Evolutionary conservation across 2,329 filamentous ascomycete species (phyloP).

Genomic region (Penicillium sp.): DNA sequence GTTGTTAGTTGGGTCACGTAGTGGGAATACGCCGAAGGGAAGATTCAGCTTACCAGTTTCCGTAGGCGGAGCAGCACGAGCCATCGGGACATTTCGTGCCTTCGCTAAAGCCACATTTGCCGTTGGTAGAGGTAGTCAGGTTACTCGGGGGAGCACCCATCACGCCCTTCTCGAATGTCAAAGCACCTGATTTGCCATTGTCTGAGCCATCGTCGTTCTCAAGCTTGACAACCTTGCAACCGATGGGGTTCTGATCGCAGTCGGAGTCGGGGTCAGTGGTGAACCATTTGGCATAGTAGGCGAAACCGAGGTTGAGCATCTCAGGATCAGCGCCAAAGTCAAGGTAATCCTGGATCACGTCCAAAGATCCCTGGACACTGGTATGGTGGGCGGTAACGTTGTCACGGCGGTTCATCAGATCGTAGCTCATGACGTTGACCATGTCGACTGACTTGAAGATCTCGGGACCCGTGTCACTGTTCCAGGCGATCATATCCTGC

Average conservation of each 20-base stretch:
- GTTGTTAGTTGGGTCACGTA: conserved; percentile 6
- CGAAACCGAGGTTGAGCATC: conserved; percentile 65
- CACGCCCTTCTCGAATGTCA: conserved; percentile 49
- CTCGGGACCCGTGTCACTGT: conserved; percentile 52
- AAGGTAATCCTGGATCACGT: conserved; percentile 59
- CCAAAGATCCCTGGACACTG: conserved; percentile 56
- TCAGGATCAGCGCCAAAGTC: conserved; percentile 53
- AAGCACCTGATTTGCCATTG: conserved; percentile 50
- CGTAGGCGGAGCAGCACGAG: conserved; percentile 37
- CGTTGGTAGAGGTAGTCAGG: conserved; percentile 28
- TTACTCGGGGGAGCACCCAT: conserved; percentile 24
- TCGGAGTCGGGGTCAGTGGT: conserved; percentile 50
- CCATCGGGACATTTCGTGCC: conserved; percentile 30
- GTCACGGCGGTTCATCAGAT: conserved; percentile 69
- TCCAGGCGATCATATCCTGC: conserved; percentile 68
- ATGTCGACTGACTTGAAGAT: conserved; percentile 64
- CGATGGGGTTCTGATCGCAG: conserved; percentile 50
- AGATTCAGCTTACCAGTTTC: conserved; percentile 32
- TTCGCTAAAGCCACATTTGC: conserved; percentile 33
- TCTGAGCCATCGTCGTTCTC: conserved; percentile 62
- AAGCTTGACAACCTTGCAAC: conserved; percentile 58
- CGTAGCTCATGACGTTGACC: conserved; percentile 70
- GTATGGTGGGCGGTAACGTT: conserved; percentile 63
- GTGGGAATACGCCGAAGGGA: too few species aligned
- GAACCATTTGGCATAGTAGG: conserved; percentile 70